Base-by-base conservation (phyloP, 2,329 filamentous ascomycete species). In the Didymella segeticola region DNA sequence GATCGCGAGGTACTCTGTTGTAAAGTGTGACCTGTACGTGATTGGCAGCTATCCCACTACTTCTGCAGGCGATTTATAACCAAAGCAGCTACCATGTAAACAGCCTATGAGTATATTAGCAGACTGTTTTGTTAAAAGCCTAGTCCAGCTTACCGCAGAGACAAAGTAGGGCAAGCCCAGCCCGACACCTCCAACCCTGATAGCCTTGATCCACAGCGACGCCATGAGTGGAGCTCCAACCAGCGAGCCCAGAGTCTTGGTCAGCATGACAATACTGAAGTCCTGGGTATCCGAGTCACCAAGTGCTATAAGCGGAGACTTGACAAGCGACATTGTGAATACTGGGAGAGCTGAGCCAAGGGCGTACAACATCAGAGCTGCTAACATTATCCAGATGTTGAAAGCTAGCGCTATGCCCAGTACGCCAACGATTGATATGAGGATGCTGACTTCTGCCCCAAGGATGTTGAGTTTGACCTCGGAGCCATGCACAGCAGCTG, bases 301-400 rank as follows among this genome's bases (percentile, higher is more conserved):
- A 0, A 70, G 38, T 3, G 71, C 66, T 19, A 75, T 67, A 6
- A 71, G 58, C 2, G 65, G 63, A 6, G 69, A 70, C 46, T 74
- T 73, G 23, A 75, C 70, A 5, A 75, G 60, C 6, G 71, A 73
- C 66, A 74, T 73, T 0, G 71, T 73, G 50, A 76, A 76, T 5
- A 75, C 71, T 0, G 73, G 72, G 12, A 75, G 60, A 8, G 73
- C 72, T 9, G 73, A 76, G 10, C 73, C 73, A 8, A 74, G 56
- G 9, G 73, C 73, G 42, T 76, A 76, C 10, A 75, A 49, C 8
- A 76, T 63, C 14, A 76, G 62, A 1, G 71, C 73, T 27, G 50
- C 53, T 27, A 74, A 51, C 20, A 74, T 26, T 64, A 70, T 66
- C 66, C 70, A 73, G 17, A 75, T 69, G 12, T 49, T 63, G 19